These are phyloP conservation scores for Malassezia vespertilionis DNA, from an alignment of 1,284 basidiomycete genomes.

Conservation along the genomic window DNA sequence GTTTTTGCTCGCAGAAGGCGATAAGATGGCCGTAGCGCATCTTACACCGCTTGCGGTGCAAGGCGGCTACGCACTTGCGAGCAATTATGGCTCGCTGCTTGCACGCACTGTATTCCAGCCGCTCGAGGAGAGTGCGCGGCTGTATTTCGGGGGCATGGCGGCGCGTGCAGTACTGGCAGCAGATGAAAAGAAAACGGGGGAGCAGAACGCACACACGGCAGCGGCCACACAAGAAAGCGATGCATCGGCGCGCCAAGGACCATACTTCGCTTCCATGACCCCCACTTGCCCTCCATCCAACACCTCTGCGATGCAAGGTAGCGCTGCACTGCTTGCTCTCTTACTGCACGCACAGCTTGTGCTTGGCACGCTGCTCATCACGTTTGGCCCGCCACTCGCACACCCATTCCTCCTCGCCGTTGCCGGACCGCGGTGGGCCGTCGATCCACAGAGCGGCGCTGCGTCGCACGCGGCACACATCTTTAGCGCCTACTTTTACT, in stretches of 20 bases:
- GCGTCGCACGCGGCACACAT: slow-evolving; percentile 32
- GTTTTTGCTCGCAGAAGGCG: slow-evolving; percentile 87
- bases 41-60: slow-evolving; percentile 36
- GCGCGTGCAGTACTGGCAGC: too few species aligned
- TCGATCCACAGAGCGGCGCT: background rate
- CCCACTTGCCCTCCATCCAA: too few species aligned
- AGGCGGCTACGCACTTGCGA: slow-evolving; percentile 43
- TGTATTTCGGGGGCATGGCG: slow-evolving; percentile 19
- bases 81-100: slow-evolving; percentile 42
- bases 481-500: slow-evolving; percentile 31
- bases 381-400: slow-evolving; percentile 31
- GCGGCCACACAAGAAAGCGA: background rate
- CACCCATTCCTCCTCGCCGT: slow-evolving; percentile 27
- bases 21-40: slow-evolving; percentile 57
- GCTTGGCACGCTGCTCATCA: slow-evolving; percentile 22
- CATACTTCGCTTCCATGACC: background rate
- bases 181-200: too few species aligned
- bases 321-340: slow-evolving; percentile 18
- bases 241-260: background rate
- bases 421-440: slow-evolving; percentile 35
- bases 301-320: background rate
- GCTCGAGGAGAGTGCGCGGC: slow-evolving; percentile 35
- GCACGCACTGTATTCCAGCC: slow-evolving; percentile 44
- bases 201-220: too few species aligned
- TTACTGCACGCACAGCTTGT: slow-evolving; percentile 29